Evolutionary conservation across 192 early-diverging fungal species (phyloP).

Genomic region (Lunasporangiospora selenospora): DNA sequence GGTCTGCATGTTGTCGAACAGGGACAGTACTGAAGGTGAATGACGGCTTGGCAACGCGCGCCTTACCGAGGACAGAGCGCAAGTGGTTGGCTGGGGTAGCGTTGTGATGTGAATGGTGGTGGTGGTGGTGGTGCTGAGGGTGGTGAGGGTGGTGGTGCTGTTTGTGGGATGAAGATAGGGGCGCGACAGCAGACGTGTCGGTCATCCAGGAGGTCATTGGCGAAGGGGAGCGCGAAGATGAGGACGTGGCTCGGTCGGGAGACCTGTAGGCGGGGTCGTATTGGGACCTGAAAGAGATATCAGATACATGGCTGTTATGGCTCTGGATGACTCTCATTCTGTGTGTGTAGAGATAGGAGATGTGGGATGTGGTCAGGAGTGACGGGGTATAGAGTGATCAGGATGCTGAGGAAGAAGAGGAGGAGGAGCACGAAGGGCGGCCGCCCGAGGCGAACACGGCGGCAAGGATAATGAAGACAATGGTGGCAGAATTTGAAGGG

Average conservation of each 20-base stretch:
- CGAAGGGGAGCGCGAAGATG: not conserved
- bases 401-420: not conserved
- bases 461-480: too few species aligned
- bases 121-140: not conserved
- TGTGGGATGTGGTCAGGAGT: not conserved
- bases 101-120: conserved; percentile 8
- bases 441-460: too few species aligned
- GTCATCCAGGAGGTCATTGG: not conserved
- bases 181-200: too few species aligned
- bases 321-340: too few species aligned
- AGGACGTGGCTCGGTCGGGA: not conserved
- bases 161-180: not conserved
- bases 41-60: conserved; percentile 13
- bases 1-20: not conserved
- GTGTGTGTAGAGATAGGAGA: too few species aligned
- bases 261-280: not conserved
- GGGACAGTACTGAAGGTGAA: not conserved
- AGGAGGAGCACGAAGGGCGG: conserved; percentile 1
- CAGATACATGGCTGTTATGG: not conserved
- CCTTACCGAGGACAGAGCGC: conserved; percentile 7
- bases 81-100: conserved; percentile 14
- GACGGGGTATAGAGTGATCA: not conserved
- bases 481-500: too few species aligned
- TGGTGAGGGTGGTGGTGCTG: not conserved
- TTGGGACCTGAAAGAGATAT: not conserved